Evolutionary conservation across 805 yeast genomes (phyloP), one percentile per base, ranked within the genome.

Genomic region (Debaryomyces maramus): DNA sequence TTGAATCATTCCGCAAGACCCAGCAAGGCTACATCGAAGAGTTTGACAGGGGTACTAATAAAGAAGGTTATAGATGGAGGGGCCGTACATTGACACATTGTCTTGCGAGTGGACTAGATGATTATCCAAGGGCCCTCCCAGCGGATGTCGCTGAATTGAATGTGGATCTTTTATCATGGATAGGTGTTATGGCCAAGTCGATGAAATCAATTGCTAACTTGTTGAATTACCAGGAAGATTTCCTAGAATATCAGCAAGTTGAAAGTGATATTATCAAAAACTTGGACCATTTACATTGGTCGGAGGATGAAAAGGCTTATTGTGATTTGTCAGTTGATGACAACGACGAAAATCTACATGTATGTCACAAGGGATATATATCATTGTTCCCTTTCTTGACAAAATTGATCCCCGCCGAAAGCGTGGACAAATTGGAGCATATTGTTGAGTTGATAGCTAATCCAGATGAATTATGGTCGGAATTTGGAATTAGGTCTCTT

Each of bases 101-200:
- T 58, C 70, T 91, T 38, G 93, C 99, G 6, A 84, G 95, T 61
- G 99, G 99, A 0, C 60, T 93, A 26, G 99, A 93, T 61, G 99
- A 93, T 57, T 93, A 90, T 55, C 99, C 99, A 24, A 77, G 99
- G 46, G 83, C 89, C 1, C 66, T 70, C 19, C 78, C 77, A 5
- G 91, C 95, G 2, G 96, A 88, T 60, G 73, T 82, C 29, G 95
- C 95, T 1, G 99, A 93, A 63, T 70, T 93, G 35, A 85, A 93
- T 52, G 93, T 93, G 22, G 99, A 93, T 56, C 70, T 91, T 41
- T 65, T 91, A 34, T 75, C 95, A 4, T 93, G 99, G 99, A 79
- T 93, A 43, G 98, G 96, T 11, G 83, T 86, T 5, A 88, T 91
- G 95, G 78, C 97, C 0, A 75, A 82, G 48, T 79, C 96, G 0